Evolutionary conservation across 805 yeast species (phyloP).

Genomic region (Yarrowia porcina): DNA sequence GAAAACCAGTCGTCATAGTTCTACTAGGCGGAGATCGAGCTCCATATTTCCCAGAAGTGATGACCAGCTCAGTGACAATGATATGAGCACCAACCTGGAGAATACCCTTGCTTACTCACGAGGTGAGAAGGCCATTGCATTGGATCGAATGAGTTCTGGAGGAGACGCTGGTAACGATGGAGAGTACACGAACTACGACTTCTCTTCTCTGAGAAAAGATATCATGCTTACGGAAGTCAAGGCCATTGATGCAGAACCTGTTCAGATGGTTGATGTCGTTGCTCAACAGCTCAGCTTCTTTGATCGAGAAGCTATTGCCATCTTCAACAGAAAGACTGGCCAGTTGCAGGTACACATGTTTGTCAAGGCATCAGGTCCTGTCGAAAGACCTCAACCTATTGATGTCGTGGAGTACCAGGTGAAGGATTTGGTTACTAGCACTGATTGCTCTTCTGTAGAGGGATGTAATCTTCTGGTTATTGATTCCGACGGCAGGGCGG

Average conservation of each 20-base stretch:
- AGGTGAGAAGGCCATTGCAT: constrained; percentile 30
- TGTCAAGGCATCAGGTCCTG: constrained; percentile 38
- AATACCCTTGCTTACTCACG: constrained; percentile 28
- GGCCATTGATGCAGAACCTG: constrained; percentile 40
- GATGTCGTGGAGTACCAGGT: constrained; percentile 37
- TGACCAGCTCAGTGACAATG: constrained; percentile 26
- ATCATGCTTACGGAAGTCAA: constrained; percentile 59
- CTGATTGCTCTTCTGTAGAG: constrained; percentile 34
- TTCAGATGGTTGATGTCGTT: constrained; percentile 28
- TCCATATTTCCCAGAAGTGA: constrained; percentile 21
- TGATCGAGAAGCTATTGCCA: constrained; percentile 59
- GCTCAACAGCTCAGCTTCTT: constrained; percentile 44
- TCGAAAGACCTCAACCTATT: constrained; percentile 40
- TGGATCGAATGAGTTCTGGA: constrained; percentile 29
- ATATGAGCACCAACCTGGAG: constrained; percentile 29
- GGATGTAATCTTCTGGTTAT: constrained; percentile 32
- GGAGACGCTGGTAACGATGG: constrained; percentile 35
- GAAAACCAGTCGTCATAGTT: constrained; percentile 16
- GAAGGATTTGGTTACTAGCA: constrained; percentile 40
- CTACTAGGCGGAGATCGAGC: constrained; percentile 28
- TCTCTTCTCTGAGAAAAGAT: constrained; percentile 52
- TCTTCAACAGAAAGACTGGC: constrained; percentile 46
- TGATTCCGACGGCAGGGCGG: constrained; percentile 32
- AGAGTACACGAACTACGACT: background rate
- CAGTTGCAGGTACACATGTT: constrained; percentile 53